phyloP scores from a whole-genome alignment of 2,329 filamentous ascomycete species.

The Akanthomyces muscarius region DNA sequence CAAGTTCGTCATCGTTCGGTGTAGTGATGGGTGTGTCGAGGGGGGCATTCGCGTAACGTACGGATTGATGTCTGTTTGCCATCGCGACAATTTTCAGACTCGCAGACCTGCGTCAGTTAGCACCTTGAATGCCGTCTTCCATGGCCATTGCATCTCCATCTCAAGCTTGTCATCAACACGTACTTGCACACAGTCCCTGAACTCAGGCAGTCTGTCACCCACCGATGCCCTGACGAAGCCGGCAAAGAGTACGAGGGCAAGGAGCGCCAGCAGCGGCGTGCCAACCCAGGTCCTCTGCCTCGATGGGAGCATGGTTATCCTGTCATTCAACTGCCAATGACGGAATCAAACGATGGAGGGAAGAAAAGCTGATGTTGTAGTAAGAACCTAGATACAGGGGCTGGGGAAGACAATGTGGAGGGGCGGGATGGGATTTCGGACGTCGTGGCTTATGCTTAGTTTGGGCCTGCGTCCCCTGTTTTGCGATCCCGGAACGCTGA shows the following conservation, averaged over 20 bases:
- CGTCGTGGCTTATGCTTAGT: background rate
- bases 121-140: background rate
- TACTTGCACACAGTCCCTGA: conserved; percentile 81
- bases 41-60: conserved; percentile 43
- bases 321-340: background rate
- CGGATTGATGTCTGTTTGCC: conserved; percentile 62
- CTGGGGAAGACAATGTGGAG: background rate
- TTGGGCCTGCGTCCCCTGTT: conserved; percentile 1
- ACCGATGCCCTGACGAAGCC: conserved; percentile 61
- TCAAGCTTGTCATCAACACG: conserved; percentile 2
- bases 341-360: background rate
- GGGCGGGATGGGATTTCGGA: conserved; percentile 3
- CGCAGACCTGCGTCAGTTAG: conserved; percentile 60
- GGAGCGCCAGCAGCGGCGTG: conserved; percentile 29
- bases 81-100: conserved; percentile 70
- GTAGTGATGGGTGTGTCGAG: background rate
- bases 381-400: background rate
- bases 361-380: background rate
- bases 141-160: background rate
- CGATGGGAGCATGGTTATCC: conserved; percentile 27
- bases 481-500: background rate
- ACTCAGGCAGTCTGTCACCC: conserved; percentile 84
- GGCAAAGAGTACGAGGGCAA: conserved; percentile 39
- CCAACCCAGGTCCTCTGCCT: conserved; percentile 32
- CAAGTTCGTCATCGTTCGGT: conserved; percentile 3